These are phyloP conservation scores for Phytopythium oedochilum DNA, from an alignment of 352 stramenopile genomes.

Conservation along the genomic window DNA sequence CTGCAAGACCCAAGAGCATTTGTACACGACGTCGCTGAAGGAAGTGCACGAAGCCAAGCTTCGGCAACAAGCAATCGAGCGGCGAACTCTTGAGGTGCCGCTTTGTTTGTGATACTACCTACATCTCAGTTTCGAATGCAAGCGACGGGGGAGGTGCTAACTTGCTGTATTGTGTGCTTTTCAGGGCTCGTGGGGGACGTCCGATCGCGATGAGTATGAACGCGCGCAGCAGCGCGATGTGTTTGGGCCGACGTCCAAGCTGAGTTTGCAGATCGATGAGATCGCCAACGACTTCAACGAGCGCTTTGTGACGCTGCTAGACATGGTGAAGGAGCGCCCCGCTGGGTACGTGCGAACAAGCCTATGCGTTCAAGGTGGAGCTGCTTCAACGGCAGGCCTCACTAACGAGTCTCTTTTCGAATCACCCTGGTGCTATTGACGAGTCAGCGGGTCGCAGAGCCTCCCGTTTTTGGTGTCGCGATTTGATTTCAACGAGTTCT, in stretches of 20 bases:
- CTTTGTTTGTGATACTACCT: not conserved
- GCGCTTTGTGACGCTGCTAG: slow-evolving; percentile 64
- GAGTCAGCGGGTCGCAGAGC: slow-evolving; percentile 55
- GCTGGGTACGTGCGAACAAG: slow-evolving; percentile 37
- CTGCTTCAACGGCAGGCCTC: not conserved
- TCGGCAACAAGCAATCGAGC: slow-evolving; percentile 40
- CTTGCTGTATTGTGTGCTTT: not conserved
- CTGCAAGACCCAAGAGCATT: slow-evolving; percentile 73
- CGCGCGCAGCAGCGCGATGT: slow-evolving; percentile 20
- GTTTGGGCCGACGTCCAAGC: slow-evolving; percentile 42
- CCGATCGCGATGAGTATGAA: slow-evolving; percentile 48
- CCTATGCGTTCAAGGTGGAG: not conserved
- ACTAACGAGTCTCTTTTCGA: not conserved
- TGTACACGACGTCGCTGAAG: slow-evolving; percentile 74
- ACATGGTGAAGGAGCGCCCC: slow-evolving; percentile 60
- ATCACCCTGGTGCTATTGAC: too few relatives aligned
- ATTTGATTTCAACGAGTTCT: slow-evolving; percentile 92
- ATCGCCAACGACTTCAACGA: slow-evolving; percentile 57
- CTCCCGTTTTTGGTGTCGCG: slow-evolving; percentile 84
- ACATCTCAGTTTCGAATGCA: too few relatives aligned
- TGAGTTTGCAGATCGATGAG: slow-evolving; percentile 58
- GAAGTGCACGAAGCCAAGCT: slow-evolving; percentile 63
- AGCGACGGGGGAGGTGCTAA: too few relatives aligned
- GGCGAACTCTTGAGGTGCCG: slow-evolving; percentile 40
- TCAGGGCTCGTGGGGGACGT: slow-evolving; percentile 64